phyloP scores from a whole-genome alignment of 2,329 filamentous ascomycete genomes.

The Myriosclerotinia scirpicola region DNA sequence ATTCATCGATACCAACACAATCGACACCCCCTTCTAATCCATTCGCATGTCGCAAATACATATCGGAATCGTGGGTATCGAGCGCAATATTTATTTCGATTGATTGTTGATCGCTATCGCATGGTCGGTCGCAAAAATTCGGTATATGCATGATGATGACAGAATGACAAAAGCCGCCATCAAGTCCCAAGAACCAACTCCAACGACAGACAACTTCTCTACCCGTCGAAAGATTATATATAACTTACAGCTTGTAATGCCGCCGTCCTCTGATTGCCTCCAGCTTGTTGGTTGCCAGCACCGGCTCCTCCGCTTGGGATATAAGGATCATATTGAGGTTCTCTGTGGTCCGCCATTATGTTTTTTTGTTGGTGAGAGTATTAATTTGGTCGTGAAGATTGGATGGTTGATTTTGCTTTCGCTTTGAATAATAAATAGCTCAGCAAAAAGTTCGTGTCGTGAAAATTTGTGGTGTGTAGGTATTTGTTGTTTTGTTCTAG shows the following conservation, averaged over 20 bases:
- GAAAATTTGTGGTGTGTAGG: background rate
- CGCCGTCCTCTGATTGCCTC: conserved; percentile 61
- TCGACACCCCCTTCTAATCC: background rate
- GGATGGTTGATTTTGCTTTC: background rate
- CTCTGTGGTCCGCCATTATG: conserved; percentile 38
- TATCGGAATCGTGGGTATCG: background rate
- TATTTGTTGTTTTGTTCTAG: background rate
- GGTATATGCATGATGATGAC: conserved; percentile 22
- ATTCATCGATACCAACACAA: conserved; percentile 17
- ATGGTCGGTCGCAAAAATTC: conserved; percentile 15
- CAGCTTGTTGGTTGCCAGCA: conserved; percentile 42
- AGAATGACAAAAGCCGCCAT: conserved; percentile 19
- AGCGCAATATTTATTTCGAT: background rate
- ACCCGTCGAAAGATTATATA: conserved; percentile 24
- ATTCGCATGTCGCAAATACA: background rate
- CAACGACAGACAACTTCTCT: conserved; percentile 23
- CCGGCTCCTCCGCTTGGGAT: conserved; percentile 36
- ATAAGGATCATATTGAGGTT: conserved; percentile 40
- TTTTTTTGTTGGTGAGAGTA: conserved; percentile 16
- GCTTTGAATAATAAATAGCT: background rate
- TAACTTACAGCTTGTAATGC: conserved; percentile 80
- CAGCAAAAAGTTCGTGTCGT: conserved; percentile 7
- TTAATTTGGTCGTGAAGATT: conserved; percentile 6
- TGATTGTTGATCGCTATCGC: background rate
- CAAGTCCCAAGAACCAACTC: conserved; percentile 28